Conservation (phyloP, 768 basidiomycete genomes). For the Kwoniella dejecticola region DNA sequence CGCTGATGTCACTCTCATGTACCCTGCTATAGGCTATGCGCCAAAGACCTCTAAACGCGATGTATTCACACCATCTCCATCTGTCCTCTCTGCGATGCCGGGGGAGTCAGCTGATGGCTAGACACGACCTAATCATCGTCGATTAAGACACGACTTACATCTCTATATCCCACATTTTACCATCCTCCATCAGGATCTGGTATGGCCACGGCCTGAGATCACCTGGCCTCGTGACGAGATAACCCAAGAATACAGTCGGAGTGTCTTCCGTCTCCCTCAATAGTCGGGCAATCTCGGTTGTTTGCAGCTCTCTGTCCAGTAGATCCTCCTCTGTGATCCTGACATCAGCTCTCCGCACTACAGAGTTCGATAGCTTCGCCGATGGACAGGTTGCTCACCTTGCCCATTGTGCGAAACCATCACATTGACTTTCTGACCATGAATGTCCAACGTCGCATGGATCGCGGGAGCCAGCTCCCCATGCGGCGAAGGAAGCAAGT, state of each 20-base stretch:
- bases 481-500: constrained; percentile 78
- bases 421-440: constrained; percentile 74
- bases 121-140: neutral
- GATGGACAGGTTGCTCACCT: constrained; percentile 58
- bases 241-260: constrained; percentile 61
- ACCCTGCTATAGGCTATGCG: constrained; percentile 68
- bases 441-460: constrained; percentile 77
- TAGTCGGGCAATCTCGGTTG: constrained; percentile 74
- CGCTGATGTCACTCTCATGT: constrained; percentile 79
- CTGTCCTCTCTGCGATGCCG: constrained; percentile 28
- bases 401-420: constrained; percentile 92
- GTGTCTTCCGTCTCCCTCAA: constrained; percentile 70
- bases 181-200: constrained; percentile 65
- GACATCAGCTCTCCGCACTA: neutral
- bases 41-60: constrained; percentile 68
- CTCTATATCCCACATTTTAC: constrained; percentile 78
- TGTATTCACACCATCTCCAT: constrained; percentile 77
- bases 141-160: constrained; percentile 28
- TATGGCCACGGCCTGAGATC: constrained; percentile 52
- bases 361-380: too few relatives aligned
- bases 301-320: constrained; percentile 83
- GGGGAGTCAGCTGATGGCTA: neutral
- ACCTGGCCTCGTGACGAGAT: constrained; percentile 51
- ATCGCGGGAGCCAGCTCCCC: constrained; percentile 84
- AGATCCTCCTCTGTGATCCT: constrained; percentile 72